Evolutionary conservation across 768 basidiomycete genomes (phyloP).

Genomic region (Rhizopogon rudus): DNA sequence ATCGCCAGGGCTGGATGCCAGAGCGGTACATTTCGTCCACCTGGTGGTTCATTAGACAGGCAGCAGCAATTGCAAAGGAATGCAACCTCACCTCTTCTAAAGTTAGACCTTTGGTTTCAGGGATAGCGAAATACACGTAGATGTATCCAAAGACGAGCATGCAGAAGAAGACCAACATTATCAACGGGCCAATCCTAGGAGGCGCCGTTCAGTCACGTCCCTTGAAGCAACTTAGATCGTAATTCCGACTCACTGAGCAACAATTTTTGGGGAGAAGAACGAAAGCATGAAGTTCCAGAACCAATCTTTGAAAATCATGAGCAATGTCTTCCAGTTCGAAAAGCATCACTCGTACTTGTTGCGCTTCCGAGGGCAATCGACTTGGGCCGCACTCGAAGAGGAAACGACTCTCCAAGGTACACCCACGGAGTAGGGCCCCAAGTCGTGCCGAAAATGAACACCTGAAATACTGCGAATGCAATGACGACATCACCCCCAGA

Average conservation of each 20-base stretch:
- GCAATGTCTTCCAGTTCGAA: neutral
- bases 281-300: constrained; percentile 73
- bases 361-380: constrained; percentile 72
- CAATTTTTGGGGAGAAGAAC: constrained; percentile 69
- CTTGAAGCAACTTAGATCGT: neutral
- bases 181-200: constrained; percentile 62
- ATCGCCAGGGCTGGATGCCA: constrained; percentile 64
- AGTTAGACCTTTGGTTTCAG: constrained; percentile 76
- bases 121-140: constrained; percentile 74
- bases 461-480: constrained; percentile 74
- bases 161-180: constrained; percentile 73
- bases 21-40: constrained; percentile 73
- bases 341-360: constrained; percentile 28
- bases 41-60: constrained; percentile 22
- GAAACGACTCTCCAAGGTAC: constrained; percentile 78
- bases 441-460: constrained; percentile 66
- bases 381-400: constrained; percentile 73
- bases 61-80: neutral
- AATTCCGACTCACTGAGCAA: constrained; percentile 35
- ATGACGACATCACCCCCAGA: constrained; percentile 63
- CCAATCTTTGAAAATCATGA: constrained; percentile 37
- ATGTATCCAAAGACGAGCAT: constrained; percentile 64
- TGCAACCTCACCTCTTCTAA: constrained; percentile 53
- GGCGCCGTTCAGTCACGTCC: neutral
- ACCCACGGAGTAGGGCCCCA: constrained; percentile 80